phyloP scores from a whole-genome alignment of 192 early-diverging fungal genomes.

The Backusella parvicylindrica region DNA sequence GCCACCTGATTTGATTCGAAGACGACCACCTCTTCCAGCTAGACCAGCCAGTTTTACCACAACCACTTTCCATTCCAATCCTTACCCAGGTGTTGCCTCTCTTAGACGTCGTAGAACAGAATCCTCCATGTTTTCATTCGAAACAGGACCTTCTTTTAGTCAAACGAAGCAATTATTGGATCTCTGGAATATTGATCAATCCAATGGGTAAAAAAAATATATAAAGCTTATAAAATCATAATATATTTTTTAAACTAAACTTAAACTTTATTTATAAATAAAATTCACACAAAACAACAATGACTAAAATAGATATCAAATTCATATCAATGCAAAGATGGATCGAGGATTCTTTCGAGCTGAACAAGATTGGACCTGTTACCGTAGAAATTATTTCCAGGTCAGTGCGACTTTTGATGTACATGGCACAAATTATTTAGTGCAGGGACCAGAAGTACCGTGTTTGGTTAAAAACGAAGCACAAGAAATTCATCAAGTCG shows the following conservation, averaged over 20 bases:
- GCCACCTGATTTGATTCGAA: constrained; percentile 14
- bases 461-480: constrained; percentile 66
- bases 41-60: constrained; percentile 21
- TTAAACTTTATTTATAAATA: background rate
- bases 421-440: constrained; percentile 21
- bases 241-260: background rate
- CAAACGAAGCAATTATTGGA: constrained; percentile 60
- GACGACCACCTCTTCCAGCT: constrained; percentile 11
- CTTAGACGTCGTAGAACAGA: constrained; percentile 41
- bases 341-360: constrained; percentile 87
- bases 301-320: constrained; percentile 43
- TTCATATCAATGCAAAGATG: constrained; percentile 67
- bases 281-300: background rate
- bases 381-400: constrained; percentile 94
- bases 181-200: constrained; percentile 62
- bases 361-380: constrained; percentile 85
- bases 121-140: constrained; percentile 41
- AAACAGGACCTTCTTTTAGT: constrained; percentile 68
- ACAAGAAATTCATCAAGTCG: constrained; percentile 22
- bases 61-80: constrained; percentile 22
- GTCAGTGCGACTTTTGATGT: constrained; percentile 61
- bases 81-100: constrained; percentile 15
- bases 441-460: constrained; percentile 54
- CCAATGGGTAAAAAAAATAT: constrained; percentile 37
- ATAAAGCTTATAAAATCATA: background rate